These are phyloP conservation scores for Circinella minor DNA, from an alignment of 371 early-diverging fungal genomes.

Conservation along the genomic window DNA sequence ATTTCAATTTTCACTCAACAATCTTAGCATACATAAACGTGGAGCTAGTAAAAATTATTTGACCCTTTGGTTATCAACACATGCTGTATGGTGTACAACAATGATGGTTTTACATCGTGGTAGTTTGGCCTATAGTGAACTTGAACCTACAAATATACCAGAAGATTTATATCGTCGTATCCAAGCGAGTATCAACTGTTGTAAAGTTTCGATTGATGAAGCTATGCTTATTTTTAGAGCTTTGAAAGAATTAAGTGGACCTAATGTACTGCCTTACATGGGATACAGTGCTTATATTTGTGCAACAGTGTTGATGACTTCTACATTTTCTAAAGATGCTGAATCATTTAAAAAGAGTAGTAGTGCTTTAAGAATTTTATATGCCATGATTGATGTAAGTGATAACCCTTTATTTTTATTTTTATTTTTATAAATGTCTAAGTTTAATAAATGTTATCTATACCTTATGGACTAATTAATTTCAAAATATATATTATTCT, in stretches of 20 bases:
- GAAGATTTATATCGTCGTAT: conserved; percentile 26
- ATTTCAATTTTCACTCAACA: conserved; percentile 25
- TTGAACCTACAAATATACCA: conserved; percentile 22
- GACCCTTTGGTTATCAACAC: conserved; percentile 41
- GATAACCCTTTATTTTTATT: no score
- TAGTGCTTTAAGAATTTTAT: conserved; percentile 28
- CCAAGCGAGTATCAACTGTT: conserved; percentile 30
- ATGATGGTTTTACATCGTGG: conserved; percentile 46
- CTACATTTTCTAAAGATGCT: conserved; percentile 39
- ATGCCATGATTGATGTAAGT: conserved; percentile 25
- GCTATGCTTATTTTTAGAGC: conserved; percentile 39
- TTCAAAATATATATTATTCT: not conserved
- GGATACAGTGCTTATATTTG: conserved; percentile 50
- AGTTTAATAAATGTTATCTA: not conserved
- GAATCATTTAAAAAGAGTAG: conserved; percentile 35
- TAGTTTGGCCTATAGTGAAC: conserved; percentile 43
- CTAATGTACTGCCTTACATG: conserved; percentile 45
- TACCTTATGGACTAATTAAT: no score
- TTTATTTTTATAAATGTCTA: no score
- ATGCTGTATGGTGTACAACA: conserved; percentile 43
- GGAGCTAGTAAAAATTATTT: conserved; percentile 39
- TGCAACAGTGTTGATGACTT: conserved; percentile 51
- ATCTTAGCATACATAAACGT: conserved; percentile 26
- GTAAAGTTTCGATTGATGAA: conserved; percentile 35
- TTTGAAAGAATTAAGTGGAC: conserved; percentile 37